Percentiles rank a stretch among this genome's conserved stretches.
Evolutionary conservation across 768 basidiomycete species (phyloP).

Genomic region (Suillus paluster): DNA sequence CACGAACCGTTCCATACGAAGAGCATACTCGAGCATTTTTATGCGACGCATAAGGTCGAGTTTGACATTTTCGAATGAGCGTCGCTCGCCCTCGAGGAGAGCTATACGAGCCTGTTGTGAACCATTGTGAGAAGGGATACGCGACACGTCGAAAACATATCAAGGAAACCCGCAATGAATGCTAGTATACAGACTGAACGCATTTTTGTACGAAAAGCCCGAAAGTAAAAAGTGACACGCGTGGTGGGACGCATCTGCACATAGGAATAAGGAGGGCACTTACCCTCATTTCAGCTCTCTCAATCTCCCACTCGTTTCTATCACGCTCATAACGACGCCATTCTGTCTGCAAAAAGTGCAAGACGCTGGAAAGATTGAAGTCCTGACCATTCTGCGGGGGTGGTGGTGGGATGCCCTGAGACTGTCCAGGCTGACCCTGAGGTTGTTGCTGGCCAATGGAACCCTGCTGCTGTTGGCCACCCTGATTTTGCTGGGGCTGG

Average conservation of each 20-base stretch:
- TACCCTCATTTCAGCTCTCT: conserved; percentile 98
- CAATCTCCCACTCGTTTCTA: conserved; percentile 99
- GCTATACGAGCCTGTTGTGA: conserved; percentile 86
- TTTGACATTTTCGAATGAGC: conserved; percentile 97
- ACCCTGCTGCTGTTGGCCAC: conserved; percentile 59
- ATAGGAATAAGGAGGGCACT: conserved; percentile 35
- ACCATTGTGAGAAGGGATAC: conserved; percentile 22
- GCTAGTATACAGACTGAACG: neutral
- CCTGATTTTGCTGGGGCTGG: conserved; percentile 48
- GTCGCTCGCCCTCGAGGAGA: conserved; percentile 93
- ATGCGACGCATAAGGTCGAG: conserved; percentile 95
- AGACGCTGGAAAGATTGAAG: conserved; percentile 89
- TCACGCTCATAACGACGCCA: conserved; percentile 98
- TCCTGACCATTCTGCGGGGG: conserved; percentile 89
- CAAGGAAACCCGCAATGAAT: conserved; percentile 11
- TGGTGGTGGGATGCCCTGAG: conserved; percentile 66
- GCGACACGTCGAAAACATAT: conserved; percentile 32
- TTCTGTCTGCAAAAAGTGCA: conserved; percentile 98
- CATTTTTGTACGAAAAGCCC: neutral
- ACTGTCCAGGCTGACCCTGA: conserved; percentile 58
- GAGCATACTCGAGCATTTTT: conserved; percentile 98
- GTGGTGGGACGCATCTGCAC: neutral
- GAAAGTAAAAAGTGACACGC: conserved; percentile 4
- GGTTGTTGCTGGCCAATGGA: conserved; percentile 41
- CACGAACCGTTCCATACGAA: conserved; percentile 91